Evolutionary conservation across 2,329 filamentous ascomycete genomes (phyloP).

Genomic region (Fusarium sp.): DNA sequence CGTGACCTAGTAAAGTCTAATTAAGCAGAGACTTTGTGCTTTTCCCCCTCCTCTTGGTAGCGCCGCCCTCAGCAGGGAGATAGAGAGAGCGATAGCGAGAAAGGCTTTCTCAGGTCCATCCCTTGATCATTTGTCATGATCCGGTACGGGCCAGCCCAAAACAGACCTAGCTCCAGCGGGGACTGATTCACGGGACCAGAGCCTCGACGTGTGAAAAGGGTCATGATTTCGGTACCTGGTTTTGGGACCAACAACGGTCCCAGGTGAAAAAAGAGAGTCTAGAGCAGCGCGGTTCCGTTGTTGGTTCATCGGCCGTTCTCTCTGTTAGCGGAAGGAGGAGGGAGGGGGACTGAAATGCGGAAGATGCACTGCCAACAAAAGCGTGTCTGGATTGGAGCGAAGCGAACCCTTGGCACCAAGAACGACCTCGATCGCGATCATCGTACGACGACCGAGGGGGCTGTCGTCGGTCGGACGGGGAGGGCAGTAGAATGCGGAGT

Average conservation of each 20-base stretch:
- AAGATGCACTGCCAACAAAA: slow-evolving; percentile 14
- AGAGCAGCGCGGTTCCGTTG: neutral
- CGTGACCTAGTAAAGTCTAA: slow-evolving; percentile 5
- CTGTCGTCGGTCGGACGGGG: neutral
- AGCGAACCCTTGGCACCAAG: neutral
- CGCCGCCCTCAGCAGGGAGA: neutral
- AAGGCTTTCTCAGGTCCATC: neutral
- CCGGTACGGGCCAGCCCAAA: neutral
- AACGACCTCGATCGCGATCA: neutral
- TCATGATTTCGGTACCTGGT: neutral
- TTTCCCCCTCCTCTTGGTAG: neutral
- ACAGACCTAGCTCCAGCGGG: neutral
- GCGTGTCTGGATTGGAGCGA: neutral
- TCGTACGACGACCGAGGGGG: neutral
- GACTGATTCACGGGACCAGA: neutral
- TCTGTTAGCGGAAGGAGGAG: neutral
- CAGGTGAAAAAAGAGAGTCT: neutral
- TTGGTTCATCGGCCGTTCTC: neutral
- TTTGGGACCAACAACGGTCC: neutral
- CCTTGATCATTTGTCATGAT: neutral
- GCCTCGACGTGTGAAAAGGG: neutral
- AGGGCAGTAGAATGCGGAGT: neutral
- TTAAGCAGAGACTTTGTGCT: neutral
- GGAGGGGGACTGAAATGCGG: slow-evolving; percentile 11
- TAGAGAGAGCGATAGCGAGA: neutral